A percentile compares a stretch with the other conserved stretches of the same genome.
These are phyloP conservation scores for Botrytis tulipae DNA, from an alignment of 2,329 filamentous ascomycete genomes.

Conservation along the genomic window DNA sequence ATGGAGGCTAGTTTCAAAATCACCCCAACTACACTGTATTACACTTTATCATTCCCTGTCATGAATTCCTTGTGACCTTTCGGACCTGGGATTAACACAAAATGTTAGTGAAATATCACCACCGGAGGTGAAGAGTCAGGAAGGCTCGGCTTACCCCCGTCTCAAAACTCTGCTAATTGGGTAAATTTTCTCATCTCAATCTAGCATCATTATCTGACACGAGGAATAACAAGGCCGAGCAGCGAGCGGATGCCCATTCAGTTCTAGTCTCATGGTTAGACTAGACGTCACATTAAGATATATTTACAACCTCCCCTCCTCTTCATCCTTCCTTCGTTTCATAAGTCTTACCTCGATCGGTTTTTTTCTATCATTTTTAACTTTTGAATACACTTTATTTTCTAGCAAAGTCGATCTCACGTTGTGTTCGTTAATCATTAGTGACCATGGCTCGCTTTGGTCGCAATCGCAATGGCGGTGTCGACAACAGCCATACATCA, in stretches of 20 bases:
- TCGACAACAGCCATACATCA: neutral
- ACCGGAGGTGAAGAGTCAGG: neutral
- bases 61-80: neutral
- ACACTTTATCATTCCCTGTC: neutral
- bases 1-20: neutral
- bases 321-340: neutral
- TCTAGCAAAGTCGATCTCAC: neutral
- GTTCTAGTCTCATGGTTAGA: neutral
- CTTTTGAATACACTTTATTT: neutral
- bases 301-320: neutral
- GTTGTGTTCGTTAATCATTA: neutral
- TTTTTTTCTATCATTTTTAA: neutral
- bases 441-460: conserved; percentile 4
- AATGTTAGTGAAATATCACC: neutral
- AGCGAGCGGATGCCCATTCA: neutral
- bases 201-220: neutral
- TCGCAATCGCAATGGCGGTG: conserved; percentile 11
- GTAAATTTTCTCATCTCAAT: neutral
- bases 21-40: neutral
- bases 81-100: neutral
- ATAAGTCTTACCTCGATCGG: neutral
- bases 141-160: neutral
- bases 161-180: neutral
- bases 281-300: neutral
- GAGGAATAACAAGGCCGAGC: neutral